Evolutionary conservation across 2,329 filamentous ascomycete genomes (phyloP).

Genomic region (Penicillium sp.): DNA sequence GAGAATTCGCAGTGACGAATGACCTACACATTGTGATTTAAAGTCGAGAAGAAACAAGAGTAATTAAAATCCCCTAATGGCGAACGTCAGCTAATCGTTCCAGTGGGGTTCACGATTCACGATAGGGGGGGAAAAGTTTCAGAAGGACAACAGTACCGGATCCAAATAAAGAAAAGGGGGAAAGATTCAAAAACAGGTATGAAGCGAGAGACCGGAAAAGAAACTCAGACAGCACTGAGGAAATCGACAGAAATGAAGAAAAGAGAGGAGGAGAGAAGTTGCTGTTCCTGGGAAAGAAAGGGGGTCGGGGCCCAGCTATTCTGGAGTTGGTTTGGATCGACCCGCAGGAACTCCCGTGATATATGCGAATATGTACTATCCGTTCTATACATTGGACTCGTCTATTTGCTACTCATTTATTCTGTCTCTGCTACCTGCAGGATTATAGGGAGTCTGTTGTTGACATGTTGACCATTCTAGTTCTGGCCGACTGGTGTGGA

Average conservation of each 20-base stretch:
- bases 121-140: slow-evolving; percentile 12
- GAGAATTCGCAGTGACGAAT: not conserved
- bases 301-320: slow-evolving; percentile 27
- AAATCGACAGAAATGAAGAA: slow-evolving; percentile 27
- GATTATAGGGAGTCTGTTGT: not conserved
- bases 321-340: slow-evolving; percentile 25
- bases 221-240: slow-evolving; percentile 9
- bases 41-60: slow-evolving; percentile 22
- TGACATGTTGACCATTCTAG: not conserved
- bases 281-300: slow-evolving; percentile 35
- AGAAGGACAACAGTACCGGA: slow-evolving; percentile 19
- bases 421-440: not conserved
- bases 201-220: slow-evolving; percentile 27
- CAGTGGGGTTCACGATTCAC: slow-evolving; percentile 8
- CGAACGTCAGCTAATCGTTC: slow-evolving; percentile 15
- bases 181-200: slow-evolving; percentile 5
- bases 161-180: slow-evolving; percentile 17
- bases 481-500: not conserved
- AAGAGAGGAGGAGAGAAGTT: slow-evolving; percentile 23
- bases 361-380: slow-evolving; percentile 7
- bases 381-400: not conserved
- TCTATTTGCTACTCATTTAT: not conserved
- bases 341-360: slow-evolving; percentile 13
- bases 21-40: slow-evolving; percentile 44
- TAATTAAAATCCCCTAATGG: slow-evolving; percentile 32